Base-by-base conservation (phyloP, 2,329 filamentous ascomycete genomes). In the Ophiosphaerella narmari region DNA sequence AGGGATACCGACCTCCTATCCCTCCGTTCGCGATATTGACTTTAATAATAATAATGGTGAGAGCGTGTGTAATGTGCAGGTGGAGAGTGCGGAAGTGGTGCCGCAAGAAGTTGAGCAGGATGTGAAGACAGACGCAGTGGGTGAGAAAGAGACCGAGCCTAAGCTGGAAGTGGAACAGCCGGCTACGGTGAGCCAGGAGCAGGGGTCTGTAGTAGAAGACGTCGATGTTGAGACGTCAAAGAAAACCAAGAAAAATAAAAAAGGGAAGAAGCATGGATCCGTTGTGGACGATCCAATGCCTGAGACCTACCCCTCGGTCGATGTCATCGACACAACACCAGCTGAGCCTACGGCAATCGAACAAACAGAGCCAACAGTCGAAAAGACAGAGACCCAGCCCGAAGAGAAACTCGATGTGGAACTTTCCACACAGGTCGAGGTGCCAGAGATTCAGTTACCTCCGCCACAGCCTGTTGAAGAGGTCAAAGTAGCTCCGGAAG, bases 1-100 rank as follows among this genome's bases (percentile, higher is more conserved):
- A 47, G 61, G 59, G 62, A 61, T 64, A 64, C 62, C 62, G 62
- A 54, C 62, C 49, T 60, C 59, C 49, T 63, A 66, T 64, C 57
- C 62, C 61, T 57, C 54, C 46, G 50, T 60, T 55, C 46, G 46
- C 54, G 54, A 55, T 54, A 60, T 55, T 54, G 62, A 57, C 54
- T 57, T 62, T 64, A 56, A 56, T 62, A 59, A 53, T 51, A 44
- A 54, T 57, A 43, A 42, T 55, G 47, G 44, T 54, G 50, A 37
- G 35, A 42, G 43, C 41, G 14, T 37, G 23, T 48, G 39, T 14
- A 36, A 53, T 23, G 48, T 38, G 47, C 36, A 38, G 39, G 35
- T 32, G 21, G 44, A 49, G 14, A 42, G 40, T 39, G 40, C 41
- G 26, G n/a, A 29, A 24, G 48, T 46, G 50, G 43, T 46, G 38